A percentile compares a stretch with the other conserved stretches of the same genome.
Evolutionary conservation across 108 stramenopile species (phyloP).

Genomic region (Pelagomonas calceolata): DNA sequence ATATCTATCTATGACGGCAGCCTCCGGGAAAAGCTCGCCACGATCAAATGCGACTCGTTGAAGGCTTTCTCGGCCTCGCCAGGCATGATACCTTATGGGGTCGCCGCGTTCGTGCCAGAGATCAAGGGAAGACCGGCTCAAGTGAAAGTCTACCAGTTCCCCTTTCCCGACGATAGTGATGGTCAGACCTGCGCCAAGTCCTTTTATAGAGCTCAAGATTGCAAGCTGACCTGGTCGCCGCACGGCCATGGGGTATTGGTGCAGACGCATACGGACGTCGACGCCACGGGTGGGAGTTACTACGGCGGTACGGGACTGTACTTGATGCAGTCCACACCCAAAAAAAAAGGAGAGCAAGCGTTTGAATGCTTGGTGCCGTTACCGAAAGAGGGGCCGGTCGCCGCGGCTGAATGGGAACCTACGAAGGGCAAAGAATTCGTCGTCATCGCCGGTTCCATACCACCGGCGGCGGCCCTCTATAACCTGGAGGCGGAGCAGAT

Average conservation of each 20-base stretch:
- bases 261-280: conserved; percentile 72
- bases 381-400: conserved; percentile 52
- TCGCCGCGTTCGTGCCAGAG: conserved; percentile 70
- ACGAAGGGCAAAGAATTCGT: conserved; percentile 60
- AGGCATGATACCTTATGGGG: background rate
- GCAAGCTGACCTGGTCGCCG: conserved; percentile 56
- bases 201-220: conserved; percentile 66
- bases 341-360: conserved; percentile 30
- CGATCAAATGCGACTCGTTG: no score
- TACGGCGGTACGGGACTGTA: conserved; percentile 82
- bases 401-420: conserved; percentile 76
- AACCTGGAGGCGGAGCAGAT: conserved; percentile 74
- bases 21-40: no score
- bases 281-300: conserved; percentile 79
- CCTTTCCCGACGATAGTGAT: background rate
- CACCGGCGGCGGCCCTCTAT: conserved; percentile 72
- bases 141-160: background rate
- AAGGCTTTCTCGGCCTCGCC: background rate
- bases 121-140: conserved; percentile 72
- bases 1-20: background rate
- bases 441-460: conserved; percentile 83
- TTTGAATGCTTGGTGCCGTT: conserved; percentile 47
- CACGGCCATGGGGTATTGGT: conserved; percentile 63
- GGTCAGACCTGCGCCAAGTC: conserved; percentile 46
- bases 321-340: conserved; percentile 49